These are phyloP conservation scores for Suillus weaverae DNA, from an alignment of 768 basidiomycete genomes.

Conservation along the genomic window DNA sequence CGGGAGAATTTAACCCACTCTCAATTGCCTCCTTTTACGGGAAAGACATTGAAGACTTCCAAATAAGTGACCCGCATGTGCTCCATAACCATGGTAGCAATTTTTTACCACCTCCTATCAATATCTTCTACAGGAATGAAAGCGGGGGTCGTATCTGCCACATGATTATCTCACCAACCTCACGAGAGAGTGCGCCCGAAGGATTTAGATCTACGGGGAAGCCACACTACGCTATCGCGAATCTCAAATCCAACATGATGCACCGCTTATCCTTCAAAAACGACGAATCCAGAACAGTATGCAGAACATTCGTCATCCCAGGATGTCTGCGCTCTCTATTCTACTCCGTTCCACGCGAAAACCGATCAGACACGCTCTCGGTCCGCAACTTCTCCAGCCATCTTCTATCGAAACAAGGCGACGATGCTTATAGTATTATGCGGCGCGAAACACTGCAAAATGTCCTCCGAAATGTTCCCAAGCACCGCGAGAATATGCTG, in stretches of 20 bases:
- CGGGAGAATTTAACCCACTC: slow-evolving; percentile 24
- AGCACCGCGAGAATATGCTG: slow-evolving; percentile 20
- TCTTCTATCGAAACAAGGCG: slow-evolving; percentile 37
- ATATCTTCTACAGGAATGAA: slow-evolving; percentile 34
- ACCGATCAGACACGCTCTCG: slow-evolving; percentile 26
- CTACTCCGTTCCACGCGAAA: slow-evolving; percentile 27
- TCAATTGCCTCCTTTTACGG: slow-evolving; percentile 32
- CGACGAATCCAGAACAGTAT: slow-evolving; percentile 21
- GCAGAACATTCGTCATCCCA: slow-evolving; percentile 32
- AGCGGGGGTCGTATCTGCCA: slow-evolving; percentile 30
- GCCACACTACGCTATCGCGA: slow-evolving; percentile 32
- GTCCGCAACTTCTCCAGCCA: slow-evolving; percentile 35
- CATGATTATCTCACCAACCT: slow-evolving; percentile 29
- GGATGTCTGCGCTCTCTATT: slow-evolving; percentile 35
- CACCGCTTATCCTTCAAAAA: slow-evolving; percentile 30
- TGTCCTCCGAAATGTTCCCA: slow-evolving; percentile 21
- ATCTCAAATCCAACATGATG: slow-evolving; percentile 23
- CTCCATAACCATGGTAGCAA: slow-evolving; percentile 21
- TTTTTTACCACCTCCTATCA: slow-evolving; percentile 31
- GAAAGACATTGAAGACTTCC: slow-evolving; percentile 35
- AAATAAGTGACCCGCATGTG: slow-evolving; percentile 32
- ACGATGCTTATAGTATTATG: slow-evolving; percentile 21
- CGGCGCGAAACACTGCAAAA: slow-evolving; percentile 22
- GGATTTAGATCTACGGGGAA: slow-evolving; percentile 19
- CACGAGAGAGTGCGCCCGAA: slow-evolving; percentile 19